phyloP scores from a whole-genome alignment of 1,139 yeast species.

The Blastobotrys capitulatus region DNA sequence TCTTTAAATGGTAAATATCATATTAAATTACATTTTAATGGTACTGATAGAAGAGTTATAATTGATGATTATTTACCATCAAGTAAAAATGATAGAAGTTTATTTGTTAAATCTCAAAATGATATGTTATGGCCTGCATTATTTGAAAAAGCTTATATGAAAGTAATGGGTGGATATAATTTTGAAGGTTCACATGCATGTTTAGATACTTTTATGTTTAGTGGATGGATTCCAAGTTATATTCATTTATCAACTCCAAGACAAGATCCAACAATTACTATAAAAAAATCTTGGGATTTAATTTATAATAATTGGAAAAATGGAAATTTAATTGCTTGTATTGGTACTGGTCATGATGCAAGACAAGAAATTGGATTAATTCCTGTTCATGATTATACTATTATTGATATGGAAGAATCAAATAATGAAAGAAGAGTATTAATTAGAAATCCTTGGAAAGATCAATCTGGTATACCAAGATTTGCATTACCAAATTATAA shows the following conservation, averaged over 20 bases:
- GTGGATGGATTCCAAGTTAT: constrained; percentile 75
- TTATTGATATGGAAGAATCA: constrained; percentile 35
- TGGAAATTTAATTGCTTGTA: constrained; percentile 47
- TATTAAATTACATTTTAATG: constrained; percentile 51
- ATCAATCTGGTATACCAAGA: constrained; percentile 11
- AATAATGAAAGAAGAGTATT: constrained; percentile 26
- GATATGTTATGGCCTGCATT: constrained; percentile 58
- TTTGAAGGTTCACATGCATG: constrained; percentile 76
- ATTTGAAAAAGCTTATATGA: constrained; percentile 70
- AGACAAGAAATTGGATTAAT: constrained; percentile 42
- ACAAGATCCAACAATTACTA: constrained; percentile 6
- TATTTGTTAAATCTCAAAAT: constrained; percentile 36
- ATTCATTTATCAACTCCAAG: constrained; percentile 22
- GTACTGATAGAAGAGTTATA: constrained; percentile 46
- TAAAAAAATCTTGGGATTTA: constrained; percentile 38
- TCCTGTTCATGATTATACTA: constrained; percentile 67
- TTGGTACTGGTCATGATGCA: constrained; percentile 58
- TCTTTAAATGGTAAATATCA: constrained; percentile 35
- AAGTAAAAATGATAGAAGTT: constrained; percentile 23
- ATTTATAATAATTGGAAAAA: constrained; percentile 30
- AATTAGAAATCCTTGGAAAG: constrained; percentile 54
- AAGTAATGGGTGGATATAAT: constrained; percentile 59
- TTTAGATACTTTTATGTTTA: constrained; percentile 58
- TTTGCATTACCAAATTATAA: constrained; percentile 5
- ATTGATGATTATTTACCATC: constrained; percentile 45